These are phyloP conservation scores for Porogramme epimiltina DNA, from an alignment of 1,284 basidiomycete species.

Conservation along the genomic window DNA sequence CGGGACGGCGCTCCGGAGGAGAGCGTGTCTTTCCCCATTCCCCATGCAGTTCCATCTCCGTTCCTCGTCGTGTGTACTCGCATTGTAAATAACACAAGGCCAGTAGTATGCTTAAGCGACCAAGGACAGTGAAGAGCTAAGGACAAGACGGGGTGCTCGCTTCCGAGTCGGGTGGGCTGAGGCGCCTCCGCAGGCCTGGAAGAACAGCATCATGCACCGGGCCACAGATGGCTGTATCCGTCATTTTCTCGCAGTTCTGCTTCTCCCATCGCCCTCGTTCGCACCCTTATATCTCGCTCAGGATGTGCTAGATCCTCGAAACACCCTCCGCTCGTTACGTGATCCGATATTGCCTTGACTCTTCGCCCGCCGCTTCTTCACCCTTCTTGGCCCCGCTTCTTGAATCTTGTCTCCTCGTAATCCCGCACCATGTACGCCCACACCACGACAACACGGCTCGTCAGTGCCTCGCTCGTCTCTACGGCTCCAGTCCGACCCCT, in stretches of 20 bases:
- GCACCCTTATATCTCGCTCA: neutral
- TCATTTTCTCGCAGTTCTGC: neutral
- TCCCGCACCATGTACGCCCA: neutral
- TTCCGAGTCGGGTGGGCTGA: too few species aligned
- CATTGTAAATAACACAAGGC: too few species aligned
- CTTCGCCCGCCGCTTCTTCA: neutral
- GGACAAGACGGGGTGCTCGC: too few species aligned
- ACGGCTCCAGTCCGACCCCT: slow-evolving; percentile 10
- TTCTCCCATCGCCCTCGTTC: neutral
- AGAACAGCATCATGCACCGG: neutral
- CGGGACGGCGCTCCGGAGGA: slow-evolving; percentile 13
- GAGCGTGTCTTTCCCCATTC: neutral
- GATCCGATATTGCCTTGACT: neutral
- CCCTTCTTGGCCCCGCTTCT: neutral
- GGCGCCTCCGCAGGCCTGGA: too few species aligned
- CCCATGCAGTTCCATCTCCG: too few species aligned
- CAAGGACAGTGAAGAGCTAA: too few species aligned
- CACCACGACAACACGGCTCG: slow-evolving; percentile 11
- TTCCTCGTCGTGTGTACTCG: too few species aligned
- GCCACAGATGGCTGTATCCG: slow-evolving; percentile 3
- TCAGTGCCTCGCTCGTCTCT: slow-evolving; percentile 18
- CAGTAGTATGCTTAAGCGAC: too few species aligned
- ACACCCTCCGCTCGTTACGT: slow-evolving; percentile 11
- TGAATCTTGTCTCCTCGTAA: neutral
- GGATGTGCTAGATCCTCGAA: slow-evolving; percentile 11